phyloP scores from a whole-genome alignment of 176 grass and related monocot species.

The Paspalum vaginatum region DNA sequence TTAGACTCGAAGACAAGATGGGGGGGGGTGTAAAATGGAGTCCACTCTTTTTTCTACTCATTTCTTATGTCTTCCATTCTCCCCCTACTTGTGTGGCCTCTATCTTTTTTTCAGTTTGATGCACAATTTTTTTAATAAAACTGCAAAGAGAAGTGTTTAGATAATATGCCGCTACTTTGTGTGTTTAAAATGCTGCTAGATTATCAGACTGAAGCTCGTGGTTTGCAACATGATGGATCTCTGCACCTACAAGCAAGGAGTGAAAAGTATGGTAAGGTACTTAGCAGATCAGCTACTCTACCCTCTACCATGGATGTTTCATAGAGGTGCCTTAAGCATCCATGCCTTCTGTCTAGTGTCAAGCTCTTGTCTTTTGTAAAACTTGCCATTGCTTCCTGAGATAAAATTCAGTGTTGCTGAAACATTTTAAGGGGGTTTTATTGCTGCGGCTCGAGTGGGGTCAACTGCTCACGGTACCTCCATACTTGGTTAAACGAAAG shows the following conservation, averaged over 20 bases:
- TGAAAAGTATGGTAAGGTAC: constrained; percentile 95
- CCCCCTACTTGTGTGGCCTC: neutral
- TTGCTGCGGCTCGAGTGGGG: constrained; percentile 77
- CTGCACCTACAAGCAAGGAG: constrained; percentile 95
- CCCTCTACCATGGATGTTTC: too few species aligned
- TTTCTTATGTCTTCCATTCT: constrained; percentile 7
- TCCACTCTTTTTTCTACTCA: too few species aligned
- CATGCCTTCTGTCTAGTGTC: too few species aligned
- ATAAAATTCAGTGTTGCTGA: neutral
- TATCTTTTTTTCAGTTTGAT: neutral
- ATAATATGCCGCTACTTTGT: constrained; percentile 23
- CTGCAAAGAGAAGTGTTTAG: neutral
- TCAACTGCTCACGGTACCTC: constrained; percentile 66
- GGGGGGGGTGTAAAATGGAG: too few species aligned
- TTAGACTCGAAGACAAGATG: too few species aligned
- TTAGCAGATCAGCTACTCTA: too few species aligned
- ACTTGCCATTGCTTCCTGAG: neutral
- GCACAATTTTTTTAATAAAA: neutral
- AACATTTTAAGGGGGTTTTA: neutral
- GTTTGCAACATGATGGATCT: constrained; percentile 91
- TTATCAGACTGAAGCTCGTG: constrained; percentile 87
- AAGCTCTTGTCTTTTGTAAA: neutral
- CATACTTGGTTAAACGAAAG: constrained; percentile 80
- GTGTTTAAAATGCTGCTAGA: constrained; percentile 32
- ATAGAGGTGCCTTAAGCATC: too few species aligned